Base-by-base conservation (phyloP, 2,329 filamentous ascomycete species). In the Fusarium cicatricum region DNA sequence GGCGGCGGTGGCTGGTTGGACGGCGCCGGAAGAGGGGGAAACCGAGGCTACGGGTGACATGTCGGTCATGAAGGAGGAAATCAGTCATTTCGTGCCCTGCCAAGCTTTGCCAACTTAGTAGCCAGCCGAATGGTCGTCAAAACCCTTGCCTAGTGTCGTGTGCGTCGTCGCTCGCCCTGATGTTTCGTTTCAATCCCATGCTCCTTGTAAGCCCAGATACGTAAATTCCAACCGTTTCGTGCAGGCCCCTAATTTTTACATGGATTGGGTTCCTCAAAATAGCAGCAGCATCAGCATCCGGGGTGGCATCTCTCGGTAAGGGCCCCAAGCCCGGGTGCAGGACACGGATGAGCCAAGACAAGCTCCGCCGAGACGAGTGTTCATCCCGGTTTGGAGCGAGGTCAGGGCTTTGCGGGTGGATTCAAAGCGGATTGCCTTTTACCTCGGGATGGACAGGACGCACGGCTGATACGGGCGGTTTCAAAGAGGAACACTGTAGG, bases 1-100 rank as follows among this genome's bases (percentile, higher is more conserved):
- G 21, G 55, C 45, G 58, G 32, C 31, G 53, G 58, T 51, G 58
- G 59, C 59, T 62, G 57, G 47, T 39, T 29, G 7, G 32, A 17
- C 15, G 47, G 32, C 31, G 19, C 41, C 58, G 28, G 58, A 52
- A 62, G 42, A 16, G n/a, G 21, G n/a, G n/a, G n/a, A n/a, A n/a
- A n/a, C n/a, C n/a, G n/a, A 50, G 36, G 44, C 4, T 11, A 47
- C 53, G 58, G 19, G 36, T 38, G 36, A 23, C 36, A 38, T 38
- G 15, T 36, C 21, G 11, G 19, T 5, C 15, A 28, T 26, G 33
- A 26, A 36, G 42, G 36, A 34, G 33, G 17, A 21, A 28, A 33
- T 44, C 16, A 19, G 17, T 15, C 29, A 31, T 11, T 11, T 29
- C 15, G 11, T 19, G 14, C 52, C 21, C 38, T 54, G 52, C 58